Evolutionary conservation across 306 rosid genomes (phyloP).

Genomic region (Sesbania bispinosa): DNA sequence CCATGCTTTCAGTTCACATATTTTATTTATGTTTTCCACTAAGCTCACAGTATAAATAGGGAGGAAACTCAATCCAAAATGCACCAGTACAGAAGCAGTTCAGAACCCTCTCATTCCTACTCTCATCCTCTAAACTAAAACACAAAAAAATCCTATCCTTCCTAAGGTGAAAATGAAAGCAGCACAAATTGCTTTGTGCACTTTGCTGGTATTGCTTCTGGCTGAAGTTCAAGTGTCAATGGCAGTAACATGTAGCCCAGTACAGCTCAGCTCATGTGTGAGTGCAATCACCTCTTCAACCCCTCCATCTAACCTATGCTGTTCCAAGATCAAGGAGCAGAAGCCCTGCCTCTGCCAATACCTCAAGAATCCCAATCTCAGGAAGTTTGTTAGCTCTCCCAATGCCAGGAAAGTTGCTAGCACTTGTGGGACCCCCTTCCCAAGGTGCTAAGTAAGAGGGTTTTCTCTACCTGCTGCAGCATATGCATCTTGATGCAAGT

Average conservation of each 20-base stretch:
- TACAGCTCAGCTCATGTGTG: conserved; percentile 80
- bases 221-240: conserved; percentile 44
- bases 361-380: conserved; percentile 83
- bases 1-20: background rate
- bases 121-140: background rate
- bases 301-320: conserved; percentile 77
- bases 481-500: conserved; percentile 29
- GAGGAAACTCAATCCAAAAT: conserved; percentile 37
- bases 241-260: conserved; percentile 88
- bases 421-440: conserved; percentile 93
- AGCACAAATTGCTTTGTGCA: conserved; percentile 49
- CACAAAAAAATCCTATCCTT: background rate
- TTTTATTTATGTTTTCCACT: conserved; percentile 6
- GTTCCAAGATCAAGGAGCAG: conserved; percentile 91
- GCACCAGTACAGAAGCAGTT: conserved; percentile 30
- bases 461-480: conserved; percentile 14
- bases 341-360: conserved; percentile 94
- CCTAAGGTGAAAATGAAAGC: conserved; percentile 61
- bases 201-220: conserved; percentile 48
- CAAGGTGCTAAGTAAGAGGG: conserved; percentile 55
- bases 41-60: conserved; percentile 56
- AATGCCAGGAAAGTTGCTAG: conserved; percentile 93
- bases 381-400: conserved; percentile 85
- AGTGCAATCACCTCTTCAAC: conserved; percentile 76
- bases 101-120: too few relatives aligned